These are phyloP conservation scores for Naganishia albida DNA, from an alignment of 1,284 basidiomycete species.

Conservation along the genomic window DNA sequence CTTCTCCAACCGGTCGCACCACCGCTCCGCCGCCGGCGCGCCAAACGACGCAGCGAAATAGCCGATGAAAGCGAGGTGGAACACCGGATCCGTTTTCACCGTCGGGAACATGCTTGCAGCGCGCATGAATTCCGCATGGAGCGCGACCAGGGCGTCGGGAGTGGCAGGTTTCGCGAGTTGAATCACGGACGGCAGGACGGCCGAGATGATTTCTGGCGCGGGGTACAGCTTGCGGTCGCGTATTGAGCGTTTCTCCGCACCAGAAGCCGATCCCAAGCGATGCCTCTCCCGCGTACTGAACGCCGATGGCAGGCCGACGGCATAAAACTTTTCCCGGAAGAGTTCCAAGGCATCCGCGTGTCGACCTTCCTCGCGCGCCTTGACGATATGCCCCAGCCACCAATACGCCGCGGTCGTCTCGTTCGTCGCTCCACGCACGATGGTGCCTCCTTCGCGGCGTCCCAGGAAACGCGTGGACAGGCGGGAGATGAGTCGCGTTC, in stretches of 20 bases:
- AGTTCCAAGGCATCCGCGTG: slow-evolving; percentile 11
- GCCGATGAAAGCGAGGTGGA: slow-evolving; percentile 19
- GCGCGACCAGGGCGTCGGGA: not conserved
- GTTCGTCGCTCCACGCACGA: not conserved
- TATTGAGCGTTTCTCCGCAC: not conserved
- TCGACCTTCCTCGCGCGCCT: not conserved
- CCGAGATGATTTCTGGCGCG: slow-evolving; percentile 12
- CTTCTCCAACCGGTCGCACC: slow-evolving; percentile 10
- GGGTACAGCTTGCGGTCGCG: slow-evolving; percentile 19
- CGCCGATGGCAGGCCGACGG: not conserved
- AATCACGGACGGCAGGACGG: slow-evolving; percentile 10
- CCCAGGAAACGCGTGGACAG: slow-evolving; percentile 18
- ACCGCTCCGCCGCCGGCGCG: slow-evolving; percentile 7
- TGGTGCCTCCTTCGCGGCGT: not conserved
- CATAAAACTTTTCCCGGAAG: slow-evolving; percentile 15
- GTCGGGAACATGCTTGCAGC: not conserved
- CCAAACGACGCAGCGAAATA: slow-evolving; percentile 4
- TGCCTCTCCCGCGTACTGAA: not conserved
- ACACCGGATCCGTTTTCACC: slow-evolving; percentile 1
- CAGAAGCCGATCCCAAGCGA: not conserved
- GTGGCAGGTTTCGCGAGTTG: slow-evolving; percentile 2
- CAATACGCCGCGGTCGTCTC: slow-evolving; percentile 19
- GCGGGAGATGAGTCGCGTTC: slow-evolving; percentile 11
- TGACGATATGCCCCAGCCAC: slow-evolving; percentile 22
- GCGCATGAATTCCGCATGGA: slow-evolving; percentile 7